Evolutionary conservation across 2,329 filamentous ascomycete species (phyloP), one percentile per base, ranked within the genome.

Genomic region (Purpureocillium lavendulum): DNA sequence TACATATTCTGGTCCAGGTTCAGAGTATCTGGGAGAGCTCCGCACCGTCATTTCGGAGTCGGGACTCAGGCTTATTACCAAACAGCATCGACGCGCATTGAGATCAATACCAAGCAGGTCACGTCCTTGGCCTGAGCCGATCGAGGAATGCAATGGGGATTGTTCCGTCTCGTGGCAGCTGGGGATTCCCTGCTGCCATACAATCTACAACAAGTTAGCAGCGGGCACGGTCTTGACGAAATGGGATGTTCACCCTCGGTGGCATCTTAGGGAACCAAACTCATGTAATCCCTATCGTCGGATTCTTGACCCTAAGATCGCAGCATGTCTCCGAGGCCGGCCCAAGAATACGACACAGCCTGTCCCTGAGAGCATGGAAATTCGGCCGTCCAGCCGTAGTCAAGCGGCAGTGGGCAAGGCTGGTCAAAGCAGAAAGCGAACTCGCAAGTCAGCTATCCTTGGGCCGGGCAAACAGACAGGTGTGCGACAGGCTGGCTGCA

Each of bases 291-390:
- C 29, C 12, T 37, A 37, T 6, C 39, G 34, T 28, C 34, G 39
- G 30, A 40, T 40, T 18, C 39, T 40, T n/a, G 39, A 40, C 21
- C 39, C 39, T 21, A 40, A 37, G 34, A 40, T 40, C 29, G 30
- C 21, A 26, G 21, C 21, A 26, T 26, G 21, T 10, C 21, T 26
- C 21, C 21, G 21, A 26, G 21, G 21, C 21, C 21, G 21, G 21
- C 21, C 21, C 5, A 26, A 26, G 21, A 26, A 26, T 10, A 26
- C 21, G 5, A 26, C 34, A 18, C n/a, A 33, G 14, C 16, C 31
- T 33, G n/a, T 33, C 31, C 31, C 14, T 5, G 14, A 10, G 16
- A 15, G 31, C 16, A 33, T 33, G 31, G 31, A n/a, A 16, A 33
- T 33, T 14, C 21, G 21, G 21, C 21, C 21, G 21, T 26, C 21